Evolutionary conservation across 495 filamentous ascomycete species (phyloP), one percentile per base, ranked within the genome.

Genomic region (Astrothelium subdiscretum): DNA sequence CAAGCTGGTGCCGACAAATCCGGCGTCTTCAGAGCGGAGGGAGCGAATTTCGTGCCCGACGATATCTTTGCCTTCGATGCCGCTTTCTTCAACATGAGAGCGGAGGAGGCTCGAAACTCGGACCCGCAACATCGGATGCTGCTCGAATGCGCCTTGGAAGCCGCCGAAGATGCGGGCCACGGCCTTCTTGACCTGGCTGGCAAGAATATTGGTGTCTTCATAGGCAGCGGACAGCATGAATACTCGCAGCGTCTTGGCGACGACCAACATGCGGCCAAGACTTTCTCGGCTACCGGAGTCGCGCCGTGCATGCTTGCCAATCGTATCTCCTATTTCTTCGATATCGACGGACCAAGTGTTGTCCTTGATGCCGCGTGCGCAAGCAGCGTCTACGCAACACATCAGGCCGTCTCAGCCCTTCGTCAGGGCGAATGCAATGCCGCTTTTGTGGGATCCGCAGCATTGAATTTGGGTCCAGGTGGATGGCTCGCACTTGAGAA

Each of bases 331-430:
- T 77, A 73, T 26, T 80, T 79, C 66, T 80, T 73, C 58, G 73
- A 81, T 59, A 72, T 80, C 13, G 68, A 70, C 31, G 81, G 81
- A 0, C 72, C 78, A 4, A 78, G 76, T 58, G 71, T 78, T 57
- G 74, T 74, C 11, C 65, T 84, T 26, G 79, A 80, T 63, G 81
- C 81, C 0, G 82, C 78, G 2, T 85, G 83, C 62, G 80, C 77
- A 0, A 74, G 77, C 2, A 44, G 32, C 13, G 8, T 64, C 20
- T 22, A 32, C 10, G 31, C 26, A 4, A 8, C 60, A 13, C 62
- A 64, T 40, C 43, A 31, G 1, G 62, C n/a, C 12, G 32, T 13
- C n/a, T n/a, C 29, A 29, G 29, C 54, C 24, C 22, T 64, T 12
- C 12, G 31, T 10, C 22, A 24, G 31, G 57, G 58, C 13, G 62